Base-by-base conservation (phyloP, 345 rosid genomes). In the Salix arbutifolia region DNA sequence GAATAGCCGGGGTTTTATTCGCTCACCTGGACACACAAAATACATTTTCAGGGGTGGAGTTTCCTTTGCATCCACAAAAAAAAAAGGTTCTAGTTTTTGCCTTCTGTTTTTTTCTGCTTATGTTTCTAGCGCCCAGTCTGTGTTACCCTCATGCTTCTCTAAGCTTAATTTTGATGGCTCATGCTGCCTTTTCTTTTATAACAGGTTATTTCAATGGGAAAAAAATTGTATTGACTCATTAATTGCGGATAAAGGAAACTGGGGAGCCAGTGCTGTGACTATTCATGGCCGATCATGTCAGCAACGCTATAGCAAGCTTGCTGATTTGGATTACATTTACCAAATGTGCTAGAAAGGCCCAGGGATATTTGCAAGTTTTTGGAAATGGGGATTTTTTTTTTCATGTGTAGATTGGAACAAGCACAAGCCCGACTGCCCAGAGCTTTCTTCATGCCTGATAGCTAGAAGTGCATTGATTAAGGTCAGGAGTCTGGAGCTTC, bases 241-340 rank as follows among this genome's bases (percentile, higher is more conserved):
- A 73, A 88, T 96, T 67, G 90, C 85, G 1, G 96, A 91, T 78
- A 87, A 93, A 19, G 87, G 88, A 72, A 81, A 70, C n/a, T 93
- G 98, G 98, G 99, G 97, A 48, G 88, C 96, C 80, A 85, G 77
- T 86, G 98, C 96, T 72, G 85, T 96, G 71, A 92, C 97, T 46
- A 80, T 93, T 72, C 99, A 95, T 84, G 99, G 99, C 50, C 87
- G 98, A 79, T 80, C 99, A 83, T 90, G 99, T 58, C 97, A 96
- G 74, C 99, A 96, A 74, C 96, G 94, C 23, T 92, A 93, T 68
- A 91, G 93, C 85, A 93, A 91, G 77, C 89, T 87, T 86, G 98
- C 98, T 60, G 95, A 91, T 77, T 96, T 98, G 99, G 92, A 92
- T 65, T 96, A 96, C 78, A 80, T 93, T 78, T 85, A 92, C 87